Percentiles rank a stretch among this genome's conserved stretches.
Conservation (phyloP, 305 asterid genomes). For the Rubia balearica region DNA sequence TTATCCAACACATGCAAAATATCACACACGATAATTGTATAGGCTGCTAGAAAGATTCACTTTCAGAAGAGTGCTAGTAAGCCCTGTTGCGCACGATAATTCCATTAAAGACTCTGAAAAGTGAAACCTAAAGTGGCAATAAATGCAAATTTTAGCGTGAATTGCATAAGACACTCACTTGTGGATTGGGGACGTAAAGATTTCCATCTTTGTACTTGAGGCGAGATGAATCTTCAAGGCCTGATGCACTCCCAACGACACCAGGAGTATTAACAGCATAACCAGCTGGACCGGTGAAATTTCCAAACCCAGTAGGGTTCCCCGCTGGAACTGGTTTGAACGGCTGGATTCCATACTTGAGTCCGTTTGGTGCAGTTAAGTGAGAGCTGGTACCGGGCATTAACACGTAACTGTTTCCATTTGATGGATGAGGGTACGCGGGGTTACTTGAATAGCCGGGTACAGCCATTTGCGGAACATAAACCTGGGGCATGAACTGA, state of each 20-base stretch:
- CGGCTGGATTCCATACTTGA: conserved; percentile 86
- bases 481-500: conserved; percentile 68
- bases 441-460: conserved; percentile 85
- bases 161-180: conserved; percentile 37
- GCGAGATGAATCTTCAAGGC: conserved; percentile 89
- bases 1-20: too few species aligned
- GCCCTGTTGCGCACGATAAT: too few species aligned
- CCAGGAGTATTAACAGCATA: conserved; percentile 80
- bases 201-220: conserved; percentile 75
- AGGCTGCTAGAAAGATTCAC: too few species aligned
- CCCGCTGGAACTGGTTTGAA: conserved; percentile 75
- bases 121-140: background rate
- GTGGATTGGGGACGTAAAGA: conserved; percentile 73
- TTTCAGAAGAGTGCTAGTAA: too few species aligned
- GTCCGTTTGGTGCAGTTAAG: conserved; percentile 46
- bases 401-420: conserved; percentile 71
- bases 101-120: too few species aligned
- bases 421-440: conserved; percentile 82
- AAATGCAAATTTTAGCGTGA: background rate
- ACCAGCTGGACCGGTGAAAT: conserved; percentile 68
- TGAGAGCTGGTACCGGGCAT: conserved; percentile 92
- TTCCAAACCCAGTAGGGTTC: conserved; percentile 71
- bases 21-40: too few species aligned
- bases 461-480: conserved; percentile 83
- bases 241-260: conserved; percentile 59